phyloP scores from a whole-genome alignment of 495 filamentous ascomycete genomes.

The Penicillium steckii region DNA sequence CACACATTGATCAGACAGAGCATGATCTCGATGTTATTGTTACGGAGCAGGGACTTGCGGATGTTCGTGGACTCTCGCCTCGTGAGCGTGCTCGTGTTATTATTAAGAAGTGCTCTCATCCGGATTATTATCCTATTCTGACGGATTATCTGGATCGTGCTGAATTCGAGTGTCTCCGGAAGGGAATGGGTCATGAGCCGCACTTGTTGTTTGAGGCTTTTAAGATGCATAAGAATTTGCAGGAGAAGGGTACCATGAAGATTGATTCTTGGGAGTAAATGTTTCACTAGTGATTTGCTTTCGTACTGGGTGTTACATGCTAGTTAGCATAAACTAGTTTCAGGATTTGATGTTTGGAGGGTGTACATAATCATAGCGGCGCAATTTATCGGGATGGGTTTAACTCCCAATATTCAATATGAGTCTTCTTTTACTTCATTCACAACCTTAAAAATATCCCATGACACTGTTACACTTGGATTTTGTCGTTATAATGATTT shows the following conservation, averaged over 20 bases:
- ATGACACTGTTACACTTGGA: too few species aligned
- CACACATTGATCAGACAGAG: constrained; percentile 91
- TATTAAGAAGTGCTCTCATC: constrained; percentile 85
- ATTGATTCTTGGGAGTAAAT: constrained; percentile 56
- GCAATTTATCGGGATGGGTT: too few species aligned
- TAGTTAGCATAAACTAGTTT: too few species aligned
- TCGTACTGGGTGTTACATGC: too few species aligned
- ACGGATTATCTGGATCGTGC: constrained; percentile 83
- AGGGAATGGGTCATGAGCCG: constrained; percentile 89
- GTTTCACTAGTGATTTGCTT: too few species aligned
- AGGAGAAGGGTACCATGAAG: constrained; percentile 83
- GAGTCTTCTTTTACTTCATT: too few species aligned
- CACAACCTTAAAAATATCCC: too few species aligned
- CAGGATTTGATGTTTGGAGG: neutral
- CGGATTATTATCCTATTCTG: constrained; percentile 80
- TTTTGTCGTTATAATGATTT: too few species aligned
- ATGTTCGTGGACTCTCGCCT: constrained; percentile 79
- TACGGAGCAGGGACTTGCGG: constrained; percentile 83
- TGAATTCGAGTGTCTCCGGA: constrained; percentile 81
- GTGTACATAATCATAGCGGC: neutral
- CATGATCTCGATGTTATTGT: constrained; percentile 87
- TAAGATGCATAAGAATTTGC: constrained; percentile 83
- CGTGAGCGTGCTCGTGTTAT: constrained; percentile 82
- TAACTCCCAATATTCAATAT: too few species aligned
- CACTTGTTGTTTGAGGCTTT: constrained; percentile 81